Evolutionary conservation across 2,329 filamentous ascomycete genomes (phyloP), one percentile per base, ranked within the genome.

Genomic region (Zasmidium cellare): DNA sequence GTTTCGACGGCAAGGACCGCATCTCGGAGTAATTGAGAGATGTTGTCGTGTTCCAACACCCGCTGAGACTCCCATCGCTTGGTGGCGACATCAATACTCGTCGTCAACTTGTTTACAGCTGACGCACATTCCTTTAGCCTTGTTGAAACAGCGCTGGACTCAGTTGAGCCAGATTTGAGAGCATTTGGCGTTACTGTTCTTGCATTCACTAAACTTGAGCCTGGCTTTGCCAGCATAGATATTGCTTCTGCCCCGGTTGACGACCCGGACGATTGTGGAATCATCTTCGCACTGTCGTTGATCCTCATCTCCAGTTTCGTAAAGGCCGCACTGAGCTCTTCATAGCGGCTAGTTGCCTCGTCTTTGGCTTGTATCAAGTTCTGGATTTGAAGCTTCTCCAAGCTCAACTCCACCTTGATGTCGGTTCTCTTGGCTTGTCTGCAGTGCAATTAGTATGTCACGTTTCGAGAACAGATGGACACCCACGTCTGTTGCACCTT

Each of bases 341-440:
- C 60, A 46, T 59, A 52, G 3, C 54, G 22, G 28, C 52, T 11
- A 6, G 31, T 56, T 9, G 62, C 62, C 24, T 54, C 58, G 9
- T 63, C 51, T 5, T 63, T 60, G n/a, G 57, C 58, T 19, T 59
- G 53, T 0, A 61, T 50, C 48, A 65, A 20, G 19, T 50, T 56
- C 3, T 59, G 20, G 16, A 63, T 55, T n/a, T 61, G 58, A 14
- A 62, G 47, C 25, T 58, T 58, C 41, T 63, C 58, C 3, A 41
- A 18, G 35, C 35, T 41, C 35, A 41, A 58, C 22, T 59, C 47
- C 1, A 50, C 52, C 7, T 44, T 44, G 14, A 51, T 28, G 19
- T 41, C 22, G 3, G 44, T 23, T 1, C 22, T 11, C 18, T 23
- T 6, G 1, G 24, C 25, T 22, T 41, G 31, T 2, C 9, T 55